phyloP scores from a whole-genome alignment of 2,329 filamentous ascomycete genomes.

The Aureobasidium leucospermi region DNA sequence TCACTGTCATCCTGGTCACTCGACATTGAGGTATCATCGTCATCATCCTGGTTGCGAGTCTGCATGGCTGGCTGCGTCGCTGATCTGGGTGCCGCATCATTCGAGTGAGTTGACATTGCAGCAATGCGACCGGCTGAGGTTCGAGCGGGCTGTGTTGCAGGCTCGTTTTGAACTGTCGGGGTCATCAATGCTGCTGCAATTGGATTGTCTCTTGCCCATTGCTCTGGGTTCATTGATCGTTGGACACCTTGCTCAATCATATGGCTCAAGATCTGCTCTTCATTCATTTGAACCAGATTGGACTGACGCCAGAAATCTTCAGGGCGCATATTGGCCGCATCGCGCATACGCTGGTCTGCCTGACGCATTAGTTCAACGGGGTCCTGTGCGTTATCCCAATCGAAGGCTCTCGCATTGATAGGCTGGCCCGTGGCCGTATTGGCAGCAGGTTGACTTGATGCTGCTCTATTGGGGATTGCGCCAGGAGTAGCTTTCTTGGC shows the following conservation, averaged over 20 bases:
- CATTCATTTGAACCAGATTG: not conserved
- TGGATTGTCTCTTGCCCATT: not conserved
- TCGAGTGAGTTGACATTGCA: no score
- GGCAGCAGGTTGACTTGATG: not conserved
- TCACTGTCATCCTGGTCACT: not conserved
- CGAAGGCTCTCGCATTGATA: not conserved
- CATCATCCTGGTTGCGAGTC: not conserved
- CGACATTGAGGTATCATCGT: not conserved
- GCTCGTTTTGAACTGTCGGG: not conserved
- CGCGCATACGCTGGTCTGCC: not conserved
- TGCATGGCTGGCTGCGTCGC: not conserved
- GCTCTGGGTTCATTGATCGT: not conserved
- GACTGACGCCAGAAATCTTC: not conserved
- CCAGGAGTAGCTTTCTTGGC: not conserved
- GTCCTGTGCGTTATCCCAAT: slow-evolving; percentile 6
- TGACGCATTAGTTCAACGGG: not conserved
- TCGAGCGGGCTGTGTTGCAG: not conserved
- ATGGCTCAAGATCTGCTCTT: slow-evolving; percentile 7
- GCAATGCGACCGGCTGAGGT: not conserved
- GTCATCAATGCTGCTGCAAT: not conserved
- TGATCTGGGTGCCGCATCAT: not conserved
- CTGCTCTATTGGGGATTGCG: not conserved
- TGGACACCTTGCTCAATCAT: slow-evolving; percentile 6
- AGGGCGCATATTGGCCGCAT: slow-evolving; percentile 4
- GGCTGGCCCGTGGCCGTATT: not conserved